A percentile compares a stretch with the other conserved stretches of the same genome.
Conservation (phyloP, 371 early-diverging fungal genomes). For the Rhizomucor pusillus region DNA sequence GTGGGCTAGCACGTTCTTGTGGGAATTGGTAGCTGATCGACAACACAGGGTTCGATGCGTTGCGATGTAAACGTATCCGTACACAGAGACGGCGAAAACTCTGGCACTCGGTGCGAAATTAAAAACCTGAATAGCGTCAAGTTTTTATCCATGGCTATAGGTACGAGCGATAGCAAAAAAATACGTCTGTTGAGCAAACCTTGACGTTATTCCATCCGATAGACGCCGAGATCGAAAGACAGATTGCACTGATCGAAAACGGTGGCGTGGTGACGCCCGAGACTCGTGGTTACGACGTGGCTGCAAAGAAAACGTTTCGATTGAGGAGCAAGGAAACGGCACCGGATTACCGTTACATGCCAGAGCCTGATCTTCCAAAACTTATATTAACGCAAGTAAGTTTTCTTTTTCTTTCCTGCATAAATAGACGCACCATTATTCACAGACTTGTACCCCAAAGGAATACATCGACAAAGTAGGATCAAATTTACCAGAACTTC, state of each 20-base stretch:
- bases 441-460: constrained; percentile 11
- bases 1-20: background rate
- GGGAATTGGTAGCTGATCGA: background rate
- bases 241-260: constrained; percentile 56
- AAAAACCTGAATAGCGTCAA: constrained; percentile 88
- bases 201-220: background rate
- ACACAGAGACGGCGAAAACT: constrained; percentile 42
- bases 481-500: constrained; percentile 65
- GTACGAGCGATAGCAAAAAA: background rate
- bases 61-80: constrained; percentile 94
- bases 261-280: constrained; percentile 61
- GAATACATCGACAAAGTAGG: constrained; percentile 49
- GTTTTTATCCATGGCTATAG: constrained; percentile 68
- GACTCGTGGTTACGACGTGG: constrained; percentile 79
- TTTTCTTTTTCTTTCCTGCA: background rate
- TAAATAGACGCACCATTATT: too few species aligned
- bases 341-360: constrained; percentile 90
- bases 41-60: constrained; percentile 79
- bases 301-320: constrained; percentile 58
- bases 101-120: constrained; percentile 79
- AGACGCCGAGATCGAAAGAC: constrained; percentile 81
- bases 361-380: constrained; percentile 87
- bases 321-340: constrained; percentile 81
- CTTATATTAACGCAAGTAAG: constrained; percentile 45
- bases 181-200: background rate